A percentile compares a stretch with the other conserved stretches of the same genome.
Conservation (phyloP, 345 rosid genomes). For the Rhodamnia argentea region DNA sequence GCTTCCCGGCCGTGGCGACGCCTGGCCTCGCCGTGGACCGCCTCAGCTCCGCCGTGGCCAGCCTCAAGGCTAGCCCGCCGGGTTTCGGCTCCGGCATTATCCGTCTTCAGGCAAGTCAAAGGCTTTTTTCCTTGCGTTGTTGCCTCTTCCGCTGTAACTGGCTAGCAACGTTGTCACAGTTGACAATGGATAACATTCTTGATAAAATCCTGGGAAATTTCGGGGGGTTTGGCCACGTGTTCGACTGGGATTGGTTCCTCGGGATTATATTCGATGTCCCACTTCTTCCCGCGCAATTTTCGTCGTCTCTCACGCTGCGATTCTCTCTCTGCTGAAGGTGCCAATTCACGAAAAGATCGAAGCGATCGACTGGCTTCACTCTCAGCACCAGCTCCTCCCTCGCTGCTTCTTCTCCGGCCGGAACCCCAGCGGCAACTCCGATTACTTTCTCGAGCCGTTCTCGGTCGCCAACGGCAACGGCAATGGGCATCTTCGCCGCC, state of each 20-base stretch:
- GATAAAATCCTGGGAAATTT: not conserved
- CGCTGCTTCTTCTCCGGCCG: constrained; percentile 76
- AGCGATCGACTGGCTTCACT: constrained; percentile 82
- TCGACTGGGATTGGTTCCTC: not conserved
- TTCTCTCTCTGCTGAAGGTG: constrained; percentile 20
- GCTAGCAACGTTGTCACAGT: not conserved
- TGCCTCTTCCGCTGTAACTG: not conserved
- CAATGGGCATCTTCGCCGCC: constrained; percentile 1
- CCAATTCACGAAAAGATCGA: constrained; percentile 46
- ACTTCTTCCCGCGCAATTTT: not conserved
- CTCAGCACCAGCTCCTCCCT: constrained; percentile 52
- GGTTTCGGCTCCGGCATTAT: constrained; percentile 51
- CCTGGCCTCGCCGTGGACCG: constrained; percentile 45
- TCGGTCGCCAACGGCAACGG: not conserved
- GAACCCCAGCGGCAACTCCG: constrained; percentile 10
- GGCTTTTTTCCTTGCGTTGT: not conserved
- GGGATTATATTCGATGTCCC: not conserved
- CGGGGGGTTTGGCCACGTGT: not conserved
- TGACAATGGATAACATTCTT: not conserved
- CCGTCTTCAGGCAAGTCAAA: constrained; percentile 51
- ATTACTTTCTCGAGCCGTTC: constrained; percentile 11
- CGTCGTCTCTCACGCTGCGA: not conserved
- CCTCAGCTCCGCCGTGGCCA: constrained; percentile 35
- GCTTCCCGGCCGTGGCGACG: constrained; percentile 34
- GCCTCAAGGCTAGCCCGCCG: constrained; percentile 41